These are phyloP conservation scores for Aquanectria penicillioides DNA, from an alignment of 2,329 filamentous ascomycete genomes.

Conservation along the genomic window DNA sequence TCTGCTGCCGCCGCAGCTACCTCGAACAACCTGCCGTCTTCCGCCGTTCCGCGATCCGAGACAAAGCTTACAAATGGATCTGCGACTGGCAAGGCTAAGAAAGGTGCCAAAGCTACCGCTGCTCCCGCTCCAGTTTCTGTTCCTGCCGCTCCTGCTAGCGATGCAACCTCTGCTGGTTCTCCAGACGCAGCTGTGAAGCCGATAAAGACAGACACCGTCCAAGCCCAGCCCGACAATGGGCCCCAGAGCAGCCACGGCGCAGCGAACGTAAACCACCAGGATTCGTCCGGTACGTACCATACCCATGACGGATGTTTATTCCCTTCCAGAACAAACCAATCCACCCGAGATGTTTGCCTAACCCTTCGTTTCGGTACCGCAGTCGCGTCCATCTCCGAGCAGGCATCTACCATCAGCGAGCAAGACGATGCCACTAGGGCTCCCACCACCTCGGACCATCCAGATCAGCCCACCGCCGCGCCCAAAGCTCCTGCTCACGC, in stretches of 20 bases:
- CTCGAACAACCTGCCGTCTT: slow-evolving; percentile 25
- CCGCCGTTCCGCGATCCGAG: slow-evolving; percentile 23
- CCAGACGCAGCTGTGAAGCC: slow-evolving; percentile 25
- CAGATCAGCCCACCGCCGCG: slow-evolving; percentile 35
- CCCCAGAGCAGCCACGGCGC: slow-evolving; percentile 25
- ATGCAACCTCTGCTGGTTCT: slow-evolving; percentile 13
- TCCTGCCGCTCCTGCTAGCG: slow-evolving; percentile 18
- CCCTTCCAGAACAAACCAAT: neutral
- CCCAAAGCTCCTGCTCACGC: slow-evolving; percentile 22
- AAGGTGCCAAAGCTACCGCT: slow-evolving; percentile 13
- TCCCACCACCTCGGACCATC: slow-evolving; percentile 27
- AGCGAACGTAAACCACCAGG: slow-evolving; percentile 21
- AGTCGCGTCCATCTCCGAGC: slow-evolving; percentile 31
- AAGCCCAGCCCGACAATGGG: slow-evolving; percentile 24
- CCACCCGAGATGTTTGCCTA: slow-evolving; percentile 15
- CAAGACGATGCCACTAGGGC: slow-evolving; percentile 27
- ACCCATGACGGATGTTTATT: slow-evolving; percentile 8
- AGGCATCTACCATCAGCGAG: slow-evolving; percentile 26
- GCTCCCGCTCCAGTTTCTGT: slow-evolving; percentile 13
- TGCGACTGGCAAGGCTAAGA: slow-evolving; percentile 14
- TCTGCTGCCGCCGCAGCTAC: slow-evolving; percentile 36
- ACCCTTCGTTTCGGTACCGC: slow-evolving; percentile 15
- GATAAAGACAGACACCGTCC: slow-evolving; percentile 18
- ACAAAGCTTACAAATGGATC: slow-evolving; percentile 35
- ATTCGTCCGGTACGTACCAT: slow-evolving; percentile 36